Conservation (phyloP, 2,329 filamentous ascomycete genomes). For the Fusarium ambrosium region DNA sequence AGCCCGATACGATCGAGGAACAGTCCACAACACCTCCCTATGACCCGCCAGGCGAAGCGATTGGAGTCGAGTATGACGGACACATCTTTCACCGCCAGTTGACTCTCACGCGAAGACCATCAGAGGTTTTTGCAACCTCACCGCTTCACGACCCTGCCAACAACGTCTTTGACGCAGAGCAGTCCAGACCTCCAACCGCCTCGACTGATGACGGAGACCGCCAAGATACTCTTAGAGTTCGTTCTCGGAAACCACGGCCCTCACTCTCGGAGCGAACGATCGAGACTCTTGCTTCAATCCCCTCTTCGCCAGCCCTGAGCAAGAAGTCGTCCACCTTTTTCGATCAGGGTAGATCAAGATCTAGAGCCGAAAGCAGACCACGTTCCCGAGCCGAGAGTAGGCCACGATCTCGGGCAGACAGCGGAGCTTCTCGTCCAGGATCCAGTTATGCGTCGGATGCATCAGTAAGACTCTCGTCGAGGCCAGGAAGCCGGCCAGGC, state of each 20-base stretch:
- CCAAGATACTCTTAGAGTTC: slow-evolving; percentile 38
- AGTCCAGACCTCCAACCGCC: slow-evolving; percentile 29
- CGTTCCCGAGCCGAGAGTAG: slow-evolving; percentile 61
- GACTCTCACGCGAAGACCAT: slow-evolving; percentile 50
- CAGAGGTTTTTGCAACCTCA: slow-evolving; percentile 45
- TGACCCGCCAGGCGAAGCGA: slow-evolving; percentile 42
- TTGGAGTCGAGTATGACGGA: slow-evolving; percentile 38
- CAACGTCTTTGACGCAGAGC: slow-evolving; percentile 37
- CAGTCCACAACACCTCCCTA: slow-evolving; percentile 43
- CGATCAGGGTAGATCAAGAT: slow-evolving; percentile 69
- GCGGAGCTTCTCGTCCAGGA: slow-evolving; percentile 62
- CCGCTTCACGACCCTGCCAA: slow-evolving; percentile 40
- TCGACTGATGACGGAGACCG: slow-evolving; percentile 39
- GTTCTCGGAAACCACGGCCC: slow-evolving; percentile 54
- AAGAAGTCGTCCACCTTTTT: slow-evolving; percentile 81
- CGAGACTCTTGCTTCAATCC: slow-evolving; percentile 83
- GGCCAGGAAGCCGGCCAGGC: slow-evolving; percentile 66
- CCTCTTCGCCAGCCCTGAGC: slow-evolving; percentile 79
- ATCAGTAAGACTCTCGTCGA: slow-evolving; percentile 65
- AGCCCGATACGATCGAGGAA: slow-evolving; percentile 41
- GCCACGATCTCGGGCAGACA: slow-evolving; percentile 63
- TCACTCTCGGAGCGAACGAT: slow-evolving; percentile 88
- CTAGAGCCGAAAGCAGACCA: slow-evolving; percentile 62
- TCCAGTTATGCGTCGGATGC: slow-evolving; percentile 74
- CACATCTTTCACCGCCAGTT: slow-evolving; percentile 45